Evolutionary conservation across 1,284 basidiomycete genomes (phyloP).

Genomic region (Ganoderma multipileum): DNA sequence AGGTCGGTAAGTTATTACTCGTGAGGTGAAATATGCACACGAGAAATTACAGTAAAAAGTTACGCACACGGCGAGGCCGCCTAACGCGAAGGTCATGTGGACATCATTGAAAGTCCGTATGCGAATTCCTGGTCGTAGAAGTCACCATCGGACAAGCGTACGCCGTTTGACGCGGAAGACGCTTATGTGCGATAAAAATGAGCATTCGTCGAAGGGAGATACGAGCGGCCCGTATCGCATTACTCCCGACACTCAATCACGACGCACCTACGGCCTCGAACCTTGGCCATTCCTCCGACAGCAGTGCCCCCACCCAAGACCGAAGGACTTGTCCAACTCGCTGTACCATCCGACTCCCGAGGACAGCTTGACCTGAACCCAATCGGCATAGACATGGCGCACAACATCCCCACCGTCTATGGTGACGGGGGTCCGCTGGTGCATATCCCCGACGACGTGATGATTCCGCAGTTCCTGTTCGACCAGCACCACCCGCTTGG

Average conservation of each 20-base stretch:
- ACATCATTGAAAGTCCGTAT: neutral
- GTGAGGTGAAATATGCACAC: neutral
- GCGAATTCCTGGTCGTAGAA: neutral
- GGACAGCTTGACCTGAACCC: neutral
- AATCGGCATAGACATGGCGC: neutral
- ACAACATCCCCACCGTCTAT: conserved; percentile 27
- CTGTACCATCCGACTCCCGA: neutral
- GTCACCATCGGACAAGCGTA: neutral
- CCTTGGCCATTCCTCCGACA: neutral
- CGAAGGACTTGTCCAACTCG: neutral
- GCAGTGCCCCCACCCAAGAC: neutral
- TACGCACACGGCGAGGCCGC: neutral
- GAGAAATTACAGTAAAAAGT: neutral
- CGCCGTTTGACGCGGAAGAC: neutral
- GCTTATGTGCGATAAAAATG: neutral
- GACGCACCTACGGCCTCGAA: neutral
- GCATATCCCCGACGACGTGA: conserved; percentile 72
- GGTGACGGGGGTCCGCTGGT: conserved; percentile 47
- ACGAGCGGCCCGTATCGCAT: neutral
- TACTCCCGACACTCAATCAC: neutral
- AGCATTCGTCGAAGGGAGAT: neutral
- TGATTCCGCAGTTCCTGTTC: conserved; percentile 78
- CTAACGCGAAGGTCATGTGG: neutral
- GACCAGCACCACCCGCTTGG: conserved; percentile 57
- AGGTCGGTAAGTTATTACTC: no score